phyloP scores from a whole-genome alignment of 1,139 yeast genomes.

The Magnusiomyces tetraspermus region DNA sequence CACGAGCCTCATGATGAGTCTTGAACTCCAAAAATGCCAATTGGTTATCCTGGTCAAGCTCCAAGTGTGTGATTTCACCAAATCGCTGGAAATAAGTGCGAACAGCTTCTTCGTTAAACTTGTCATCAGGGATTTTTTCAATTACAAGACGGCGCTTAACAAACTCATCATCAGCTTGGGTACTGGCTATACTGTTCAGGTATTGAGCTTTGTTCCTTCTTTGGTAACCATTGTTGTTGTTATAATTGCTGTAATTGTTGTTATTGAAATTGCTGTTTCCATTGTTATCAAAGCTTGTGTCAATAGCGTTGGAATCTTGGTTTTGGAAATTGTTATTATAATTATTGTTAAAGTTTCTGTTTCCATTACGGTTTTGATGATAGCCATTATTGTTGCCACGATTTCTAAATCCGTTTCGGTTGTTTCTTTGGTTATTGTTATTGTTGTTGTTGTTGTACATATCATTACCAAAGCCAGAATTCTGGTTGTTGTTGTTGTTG shows the following conservation, averaged over 20 bases:
- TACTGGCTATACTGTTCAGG: constrained; percentile 16
- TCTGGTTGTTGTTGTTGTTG: constrained; percentile 6
- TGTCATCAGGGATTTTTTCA: constrained; percentile 38
- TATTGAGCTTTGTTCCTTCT: constrained; percentile 2
- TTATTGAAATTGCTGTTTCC: too few species aligned
- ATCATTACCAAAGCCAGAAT: constrained; percentile 7
- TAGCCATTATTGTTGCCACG: constrained; percentile 8
- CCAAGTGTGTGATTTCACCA: constrained; percentile 33
- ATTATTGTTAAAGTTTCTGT: too few species aligned
- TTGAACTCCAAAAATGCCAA: constrained; percentile 36
- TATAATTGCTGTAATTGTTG: background rate
- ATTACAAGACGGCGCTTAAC: constrained; percentile 30
- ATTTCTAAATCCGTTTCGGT: constrained; percentile 8
- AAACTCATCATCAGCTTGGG: constrained; percentile 19
- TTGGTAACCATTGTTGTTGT: constrained; percentile 4
- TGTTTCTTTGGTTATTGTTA: constrained; percentile 11
- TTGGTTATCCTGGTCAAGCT: constrained; percentile 23
- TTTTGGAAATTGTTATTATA: background rate
- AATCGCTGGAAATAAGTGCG: constrained; percentile 35
- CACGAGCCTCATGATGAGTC: constrained; percentile 34
- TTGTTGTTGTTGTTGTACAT: constrained; percentile 1
- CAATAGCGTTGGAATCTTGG: background rate
- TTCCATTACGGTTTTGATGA: background rate
- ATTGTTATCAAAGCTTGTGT: background rate
- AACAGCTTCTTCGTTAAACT: constrained; percentile 31